Evolutionary conservation across 345 rosid species (phyloP), one percentile per base, ranked within the genome.

Genomic region (Laguncularia racemosa): DNA sequence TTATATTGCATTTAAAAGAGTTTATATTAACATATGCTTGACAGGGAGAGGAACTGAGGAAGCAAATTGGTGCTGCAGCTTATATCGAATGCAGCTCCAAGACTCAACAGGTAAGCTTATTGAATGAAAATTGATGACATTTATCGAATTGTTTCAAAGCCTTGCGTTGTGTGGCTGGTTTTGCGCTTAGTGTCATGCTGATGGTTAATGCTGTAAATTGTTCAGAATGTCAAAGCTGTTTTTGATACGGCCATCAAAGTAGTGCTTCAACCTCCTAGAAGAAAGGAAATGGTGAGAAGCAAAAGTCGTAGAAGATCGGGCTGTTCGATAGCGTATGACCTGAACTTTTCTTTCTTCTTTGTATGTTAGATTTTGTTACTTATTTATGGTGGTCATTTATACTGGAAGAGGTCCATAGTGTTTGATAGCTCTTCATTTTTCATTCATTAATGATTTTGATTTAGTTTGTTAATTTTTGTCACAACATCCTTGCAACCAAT

Each of bases 221-320:
- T 33, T 33, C 88, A 90, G 97, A 86, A 86, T 50, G 88, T 90
- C 71, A 90, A 90, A 75, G 83, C 76, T 20, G 97, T 90, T 46
- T 90, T 90, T 51, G 95, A 90, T 65, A 83, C 89, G 13, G 97
- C 97, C 57, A 90, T 90, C 67, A 84, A 80, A 71, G 83, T 86
- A 46, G 95, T 87, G 64, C 90, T 90, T 53, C 95, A 87, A 77
- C 97, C 97, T 0, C 88, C 97, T 6, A 90, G 86, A 71, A 76
- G 69, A 68, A 86, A 78, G 81, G 84, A 76, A 78, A 86, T 33
- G 40, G 64, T 78, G 81, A 83, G 89, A 82, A 76, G 78, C 74
- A 74, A 71, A 83, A 70, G 77, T 70, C 73, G 18, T 88, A 81
- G 62, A 85, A 78, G 82, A 33, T 33, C 40, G 7, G 40, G 40